Base-by-base conservation (phyloP, 768 basidiomycete genomes). In the Mycena filopes region DNA sequence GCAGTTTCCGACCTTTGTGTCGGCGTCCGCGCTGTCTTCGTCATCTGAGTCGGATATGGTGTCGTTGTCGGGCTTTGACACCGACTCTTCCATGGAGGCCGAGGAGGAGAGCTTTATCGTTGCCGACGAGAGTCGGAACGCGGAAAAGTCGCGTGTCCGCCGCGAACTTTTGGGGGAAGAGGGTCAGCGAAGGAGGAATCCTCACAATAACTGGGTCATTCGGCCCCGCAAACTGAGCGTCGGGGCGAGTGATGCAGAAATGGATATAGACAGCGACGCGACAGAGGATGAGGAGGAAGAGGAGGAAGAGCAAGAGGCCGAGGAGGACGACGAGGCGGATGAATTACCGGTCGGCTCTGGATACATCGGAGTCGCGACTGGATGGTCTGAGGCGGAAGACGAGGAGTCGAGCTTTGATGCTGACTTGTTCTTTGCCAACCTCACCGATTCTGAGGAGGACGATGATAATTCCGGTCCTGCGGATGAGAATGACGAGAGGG, bases 321-420 rank as follows among this genome's bases (percentile, higher is more conserved):
- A 82, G 2, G 80, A 78, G 40, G 83, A 78, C 25, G 82, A 80
- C 45, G 86, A 86, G 68, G 76, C 81, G 60, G 86, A 84, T 80
- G 83, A 78, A 68, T 68, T 74, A 63, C 71, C 68, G 67, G 66
- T 75, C 73, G 71, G 73, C 31, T 71, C 67, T 41, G 78, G 80
- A 50, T 91, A 88, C 71, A 84, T 85, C 42, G 91, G 90, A 50
- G 82, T 92, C 49, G 89, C 85, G 50, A 89, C 89, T 1, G 88
- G 90, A 45, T 95, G 92, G 92, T 90, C 89, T 42, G 90, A 91
- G 28, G 89, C 90, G 40, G 90, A 91, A 21, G 90, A 89, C n/a
- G 90, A 89, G 67, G 92, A 93, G 74, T 89, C 88, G 2, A 87
- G 84, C 64, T 92, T 93, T 70, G 93, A 95, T 70, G 93, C 93